These are phyloP conservation scores for Neotropicomus parvogracilis DNA, from an alignment of 1,284 basidiomycete genomes.

Conservation along the genomic window DNA sequence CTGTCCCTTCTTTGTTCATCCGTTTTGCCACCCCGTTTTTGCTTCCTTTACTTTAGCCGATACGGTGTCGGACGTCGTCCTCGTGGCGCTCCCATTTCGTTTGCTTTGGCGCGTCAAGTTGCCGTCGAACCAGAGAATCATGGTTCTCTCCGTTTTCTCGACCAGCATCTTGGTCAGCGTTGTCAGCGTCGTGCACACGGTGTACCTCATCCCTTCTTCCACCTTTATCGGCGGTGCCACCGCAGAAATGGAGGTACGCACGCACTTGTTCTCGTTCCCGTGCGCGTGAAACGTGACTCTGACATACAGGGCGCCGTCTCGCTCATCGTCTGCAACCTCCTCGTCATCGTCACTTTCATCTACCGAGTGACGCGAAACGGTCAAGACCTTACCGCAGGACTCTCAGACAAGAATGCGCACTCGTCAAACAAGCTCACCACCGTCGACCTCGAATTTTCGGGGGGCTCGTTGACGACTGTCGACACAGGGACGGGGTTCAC, in stretches of 20 bases:
- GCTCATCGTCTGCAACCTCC: conserved; percentile 34
- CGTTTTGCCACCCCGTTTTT: too few species aligned
- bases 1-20: neutral
- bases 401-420: neutral
- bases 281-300: neutral
- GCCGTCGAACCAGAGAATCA: conserved; percentile 24
- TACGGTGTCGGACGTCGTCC: conserved; percentile 23
- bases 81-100: conserved; percentile 24
- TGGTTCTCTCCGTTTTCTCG: conserved; percentile 31
- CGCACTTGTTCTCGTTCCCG: neutral
- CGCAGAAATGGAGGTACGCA: conserved; percentile 25
- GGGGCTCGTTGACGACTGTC: conserved; percentile 1
- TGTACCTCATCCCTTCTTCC: conserved; percentile 17
- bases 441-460: conserved; percentile 20
- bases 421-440: conserved; percentile 24
- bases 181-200: conserved; percentile 26
- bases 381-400: conserved; percentile 6
- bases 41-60: conserved; percentile 28
- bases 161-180: conserved; percentile 28
- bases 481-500: neutral
- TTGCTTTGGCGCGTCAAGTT: conserved; percentile 28
- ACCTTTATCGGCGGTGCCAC: conserved; percentile 11
- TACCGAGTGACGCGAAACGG: conserved; percentile 14
- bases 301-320: conserved; percentile 22
- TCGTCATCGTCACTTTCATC: conserved; percentile 29